Base-by-base conservation (phyloP, 257 asterid genomes). In the Linderniella brevidens region DNA sequence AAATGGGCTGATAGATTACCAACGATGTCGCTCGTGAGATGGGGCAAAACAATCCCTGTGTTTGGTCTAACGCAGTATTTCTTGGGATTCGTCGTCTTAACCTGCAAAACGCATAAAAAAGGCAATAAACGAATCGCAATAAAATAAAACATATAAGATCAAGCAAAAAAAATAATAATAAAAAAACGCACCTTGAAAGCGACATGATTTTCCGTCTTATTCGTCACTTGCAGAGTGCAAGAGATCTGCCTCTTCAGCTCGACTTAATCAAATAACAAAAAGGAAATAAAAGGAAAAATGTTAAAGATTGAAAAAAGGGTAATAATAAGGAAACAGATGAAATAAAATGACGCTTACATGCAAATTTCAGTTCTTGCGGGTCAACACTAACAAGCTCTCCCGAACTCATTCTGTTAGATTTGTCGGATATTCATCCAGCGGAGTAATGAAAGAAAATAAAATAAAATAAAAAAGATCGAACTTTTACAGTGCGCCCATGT, bases 221-320 rank as follows among this genome's bases (percentile, higher is more conserved):
- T 86, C 35, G 81, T 67, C 38, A 81, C 65, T 60, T 72, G 78
- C 62, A 86, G 58, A 15, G 86, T 66, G 67, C 88, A 78, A 1
- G 92, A 76, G 67, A 82, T 78, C 82, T 78, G 88, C 65, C 76
- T 81, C 92, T 58, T 78, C 66, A 74, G 63, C 73, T 81, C 92
- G 54, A 81, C 96, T 86, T 62, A 54, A 63, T 58, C 55, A 58
- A 42, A 20, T 18, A 29, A 54, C 14, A 20, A 44, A 54, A 17
- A 14, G 8, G 38, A 8, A 4, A 16, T 11, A 1, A 43, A 6
- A 3, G 18, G 5, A 1, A 47, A 38, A 50, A n/a, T 35, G 44
- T n/a, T 11, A 8, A n/a, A 43, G 18, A 43, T 14, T 11, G 14
- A 9, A 8, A 38, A n/a, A 25, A 42, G 4, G 0, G 0, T n/a